Percentiles rank a stretch among this genome's conserved stretches.
Conservation (phyloP, 192 early-diverging fungal genomes). For the Coemansia sp. region DNA sequence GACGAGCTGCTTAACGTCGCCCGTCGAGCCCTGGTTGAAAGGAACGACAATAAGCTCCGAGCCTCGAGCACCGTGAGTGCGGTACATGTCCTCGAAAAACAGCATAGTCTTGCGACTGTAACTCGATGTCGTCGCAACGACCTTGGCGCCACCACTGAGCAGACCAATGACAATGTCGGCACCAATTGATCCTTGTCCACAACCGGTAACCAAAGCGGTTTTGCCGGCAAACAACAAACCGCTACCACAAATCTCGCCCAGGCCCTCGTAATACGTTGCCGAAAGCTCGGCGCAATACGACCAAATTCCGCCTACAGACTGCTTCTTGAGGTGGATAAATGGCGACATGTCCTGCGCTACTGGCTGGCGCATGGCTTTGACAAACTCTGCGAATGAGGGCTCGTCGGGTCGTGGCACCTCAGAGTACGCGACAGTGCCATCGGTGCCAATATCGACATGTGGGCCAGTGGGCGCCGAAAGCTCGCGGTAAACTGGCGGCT, state of each 20-base stretch:
- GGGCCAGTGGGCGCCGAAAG: conserved; percentile 80
- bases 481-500: conserved; percentile 80
- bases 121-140: conserved; percentile 83
- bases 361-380: conserved; percentile 66
- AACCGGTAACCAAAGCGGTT: conserved; percentile 83
- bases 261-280: conserved; percentile 68
- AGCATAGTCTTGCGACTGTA: conserved; percentile 74
- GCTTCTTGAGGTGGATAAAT: conserved; percentile 1
- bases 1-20: conserved; percentile 76
- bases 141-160: conserved; percentile 85
- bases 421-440: conserved; percentile 72
- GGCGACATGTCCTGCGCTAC: conserved; percentile 51
- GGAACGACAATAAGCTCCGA: conserved; percentile 84
- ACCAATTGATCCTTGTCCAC: conserved; percentile 87
- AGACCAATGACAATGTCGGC: conserved; percentile 81
- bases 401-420: conserved; percentile 76
- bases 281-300: conserved; percentile 68
- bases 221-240: conserved; percentile 83
- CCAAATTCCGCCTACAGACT: conserved; percentile 32
- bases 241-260: conserved; percentile 65
- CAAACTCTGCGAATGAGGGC: conserved; percentile 80
- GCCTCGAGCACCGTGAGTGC: conserved; percentile 80
- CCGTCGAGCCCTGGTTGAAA: conserved; percentile 85
- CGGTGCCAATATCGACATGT: conserved; percentile 64
- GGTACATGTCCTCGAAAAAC: conserved; percentile 87